Conservation (phyloP, 2,329 filamentous ascomycete genomes). For the Fusarium euwallaceae region DNA sequence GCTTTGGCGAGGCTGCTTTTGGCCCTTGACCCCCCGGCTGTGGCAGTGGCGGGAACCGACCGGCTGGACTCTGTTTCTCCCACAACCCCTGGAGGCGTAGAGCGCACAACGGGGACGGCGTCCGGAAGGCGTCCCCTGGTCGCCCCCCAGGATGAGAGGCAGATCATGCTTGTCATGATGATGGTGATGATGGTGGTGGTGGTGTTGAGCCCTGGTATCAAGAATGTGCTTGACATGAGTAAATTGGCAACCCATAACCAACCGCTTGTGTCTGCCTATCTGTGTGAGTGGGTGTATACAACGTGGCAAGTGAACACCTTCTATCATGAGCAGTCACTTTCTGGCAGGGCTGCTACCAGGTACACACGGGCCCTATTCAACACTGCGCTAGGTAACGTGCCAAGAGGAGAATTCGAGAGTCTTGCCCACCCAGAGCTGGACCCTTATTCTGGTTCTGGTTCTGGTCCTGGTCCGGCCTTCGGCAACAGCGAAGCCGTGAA, state of each 20-base stretch:
- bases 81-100: conserved; percentile 40
- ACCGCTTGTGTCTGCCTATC: conserved; percentile 9
- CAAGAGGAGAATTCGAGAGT: conserved; percentile 16
- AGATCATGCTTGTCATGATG: conserved; percentile 36
- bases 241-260: conserved; percentile 1
- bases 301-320: conserved; percentile 35
- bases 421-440: conserved; percentile 26
- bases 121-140: conserved; percentile 41
- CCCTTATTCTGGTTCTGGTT: conserved; percentile 27
- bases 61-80: conserved; percentile 44
- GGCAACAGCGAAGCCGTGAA: conserved; percentile 19
- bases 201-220: conserved; percentile 6
- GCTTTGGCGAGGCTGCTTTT: conserved; percentile 33
- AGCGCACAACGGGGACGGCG: conserved; percentile 43
- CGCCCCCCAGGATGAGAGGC: conserved; percentile 19
- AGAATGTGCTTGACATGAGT: conserved; percentile 5
- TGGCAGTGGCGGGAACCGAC: conserved; percentile 42
- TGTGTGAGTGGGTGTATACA: conserved; percentile 29
- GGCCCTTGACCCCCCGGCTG: conserved; percentile 33
- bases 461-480: conserved; percentile 23
- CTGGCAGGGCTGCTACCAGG: conserved; percentile 16
- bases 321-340: conserved; percentile 11
- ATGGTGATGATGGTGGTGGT: conserved; percentile 20
- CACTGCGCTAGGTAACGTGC: background rate
- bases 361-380: conserved; percentile 24